These are phyloP conservation scores for Aegilops bicornis DNA, from an alignment of 176 grass and related monocot species.

Conservation along the genomic window DNA sequence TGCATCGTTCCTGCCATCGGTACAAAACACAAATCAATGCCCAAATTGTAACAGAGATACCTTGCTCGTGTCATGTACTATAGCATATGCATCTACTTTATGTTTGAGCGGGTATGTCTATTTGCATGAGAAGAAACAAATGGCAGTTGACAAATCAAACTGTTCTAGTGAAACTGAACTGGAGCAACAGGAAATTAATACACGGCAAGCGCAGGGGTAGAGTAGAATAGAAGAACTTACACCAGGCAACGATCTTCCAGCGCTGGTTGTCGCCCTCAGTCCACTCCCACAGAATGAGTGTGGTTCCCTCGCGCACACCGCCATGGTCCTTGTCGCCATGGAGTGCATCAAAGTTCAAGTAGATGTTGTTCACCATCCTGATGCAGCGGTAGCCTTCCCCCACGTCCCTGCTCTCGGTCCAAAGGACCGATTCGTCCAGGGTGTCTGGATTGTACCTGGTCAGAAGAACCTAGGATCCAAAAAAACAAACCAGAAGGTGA, in stretches of 20 bases:
- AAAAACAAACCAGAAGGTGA: background rate
- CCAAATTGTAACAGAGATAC: background rate
- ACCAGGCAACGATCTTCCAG: slow-evolving; percentile 84
- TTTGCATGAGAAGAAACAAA: background rate
- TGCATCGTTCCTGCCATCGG: slow-evolving; percentile 26
- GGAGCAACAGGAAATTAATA: background rate
- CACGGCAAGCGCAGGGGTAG: background rate
- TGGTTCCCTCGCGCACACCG: slow-evolving; percentile 64
- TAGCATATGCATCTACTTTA: background rate
- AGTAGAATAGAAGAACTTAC: slow-evolving; percentile 23
- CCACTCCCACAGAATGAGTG: slow-evolving; percentile 76
- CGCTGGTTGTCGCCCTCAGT: slow-evolving; percentile 82
- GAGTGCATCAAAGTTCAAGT: slow-evolving; percentile 71
- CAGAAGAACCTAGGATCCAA: slow-evolving; percentile 42
- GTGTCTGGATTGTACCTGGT: slow-evolving; percentile 43
- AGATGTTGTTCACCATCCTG: slow-evolving; percentile 90
- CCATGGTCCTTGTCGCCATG: slow-evolving; percentile 72
- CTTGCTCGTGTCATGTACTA: background rate
- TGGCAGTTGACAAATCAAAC: background rate
- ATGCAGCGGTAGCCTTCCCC: slow-evolving; percentile 71
- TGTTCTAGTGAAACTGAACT: background rate
- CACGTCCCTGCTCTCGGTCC: slow-evolving; percentile 73
- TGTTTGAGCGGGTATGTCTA: background rate
- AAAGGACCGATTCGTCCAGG: slow-evolving; percentile 70
- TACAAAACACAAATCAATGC: background rate